These are phyloP conservation scores for Ogataea pilisensis DNA, from an alignment of 805 yeast species.

Conservation along the genomic window DNA sequence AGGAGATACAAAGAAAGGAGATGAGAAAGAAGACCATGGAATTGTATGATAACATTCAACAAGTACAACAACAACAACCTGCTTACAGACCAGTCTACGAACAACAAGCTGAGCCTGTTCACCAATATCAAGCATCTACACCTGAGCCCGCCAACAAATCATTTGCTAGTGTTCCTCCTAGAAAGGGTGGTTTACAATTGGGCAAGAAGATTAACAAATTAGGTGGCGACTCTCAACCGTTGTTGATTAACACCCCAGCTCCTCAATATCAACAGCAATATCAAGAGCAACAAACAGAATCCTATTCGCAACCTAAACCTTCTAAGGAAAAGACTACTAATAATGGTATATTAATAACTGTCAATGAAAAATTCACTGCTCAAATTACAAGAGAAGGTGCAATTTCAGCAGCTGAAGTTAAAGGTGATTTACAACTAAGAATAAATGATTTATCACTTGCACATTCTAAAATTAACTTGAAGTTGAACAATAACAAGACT, in stretches of 20 bases:
- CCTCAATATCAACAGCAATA: constrained; percentile 18
- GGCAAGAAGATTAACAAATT: constrained; percentile 46
- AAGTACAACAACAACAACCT: constrained; percentile 15
- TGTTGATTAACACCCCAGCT: constrained; percentile 26
- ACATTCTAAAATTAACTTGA: constrained; percentile 57
- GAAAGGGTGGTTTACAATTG: constrained; percentile 74
- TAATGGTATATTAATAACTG: constrained; percentile 74
- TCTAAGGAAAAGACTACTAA: constrained; percentile 39
- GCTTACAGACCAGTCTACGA: constrained; percentile 15
- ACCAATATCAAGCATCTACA: constrained; percentile 12
- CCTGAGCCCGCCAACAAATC: constrained; percentile 10
- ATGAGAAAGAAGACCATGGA: constrained; percentile 60
- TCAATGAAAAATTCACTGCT: constrained; percentile 75
- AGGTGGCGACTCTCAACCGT: constrained; percentile 27
- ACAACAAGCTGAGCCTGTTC: constrained; percentile 21
- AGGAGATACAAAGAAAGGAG: constrained; percentile 79
- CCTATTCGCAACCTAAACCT: constrained; percentile 18
- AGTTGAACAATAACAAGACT: constrained; percentile 44
- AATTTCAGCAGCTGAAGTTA: constrained; percentile 64
- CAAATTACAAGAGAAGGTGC: constrained; percentile 83
- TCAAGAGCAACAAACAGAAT: constrained; percentile 15
- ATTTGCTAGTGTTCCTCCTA: constrained; percentile 34
- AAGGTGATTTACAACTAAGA: constrained; percentile 88
- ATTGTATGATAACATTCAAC: constrained; percentile 19
- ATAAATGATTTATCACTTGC: constrained; percentile 74